Evolutionary conservation across 2,329 filamentous ascomycete genomes (phyloP), one percentile per base, ranked within the genome.

Genomic region (Madurella mycetomatis): DNA sequence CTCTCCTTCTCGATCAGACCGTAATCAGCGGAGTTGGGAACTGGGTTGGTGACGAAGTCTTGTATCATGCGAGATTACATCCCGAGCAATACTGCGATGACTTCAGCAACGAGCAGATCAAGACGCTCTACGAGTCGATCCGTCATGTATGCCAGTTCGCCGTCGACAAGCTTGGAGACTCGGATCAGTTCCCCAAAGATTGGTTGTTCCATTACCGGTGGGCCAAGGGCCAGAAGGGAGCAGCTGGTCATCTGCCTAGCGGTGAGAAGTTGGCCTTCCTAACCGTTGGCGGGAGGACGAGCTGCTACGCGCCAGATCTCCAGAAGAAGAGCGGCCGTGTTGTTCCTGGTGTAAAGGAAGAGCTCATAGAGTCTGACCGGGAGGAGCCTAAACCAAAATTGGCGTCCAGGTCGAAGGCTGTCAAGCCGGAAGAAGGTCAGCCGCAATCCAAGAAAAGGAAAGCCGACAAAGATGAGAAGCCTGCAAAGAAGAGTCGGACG

Each of bases 41-140:
- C 67, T 99, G 92, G 92, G 92, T 99, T 51, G 91, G 87, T 1
- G 94, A 99, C 67, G 94, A 99, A 69, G 86, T 96, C 7, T 76
- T 99, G 49, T 99, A 92, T 66, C 86, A 97, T 62, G 88, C 94
- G 5, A 84, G 81, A 47, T 80, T 97, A 15, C 92, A 99, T 62
- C 94, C 94, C 0, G 92, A 96, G 69, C 90, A 96, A 68, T 95
- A 95, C 72, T 90, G 87, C 71, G 86, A 96, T 65, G 88, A 88
- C 0, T 87, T 97, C 61, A 78, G 69, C 58, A 83, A 88, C 32
- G 78, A 73, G 0, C 86, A 96, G 68, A 82, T 95, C 58, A 79
- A 81, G 60, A 77, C 76, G 40, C 76, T 99, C 1, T 86, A 94
- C 69, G 76, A 84, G 9, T 80, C 85, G 0, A 85, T 96, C 42